Base-by-base conservation (phyloP, 2,329 filamentous ascomycete species). In the Aspergillus hortae region DNA sequence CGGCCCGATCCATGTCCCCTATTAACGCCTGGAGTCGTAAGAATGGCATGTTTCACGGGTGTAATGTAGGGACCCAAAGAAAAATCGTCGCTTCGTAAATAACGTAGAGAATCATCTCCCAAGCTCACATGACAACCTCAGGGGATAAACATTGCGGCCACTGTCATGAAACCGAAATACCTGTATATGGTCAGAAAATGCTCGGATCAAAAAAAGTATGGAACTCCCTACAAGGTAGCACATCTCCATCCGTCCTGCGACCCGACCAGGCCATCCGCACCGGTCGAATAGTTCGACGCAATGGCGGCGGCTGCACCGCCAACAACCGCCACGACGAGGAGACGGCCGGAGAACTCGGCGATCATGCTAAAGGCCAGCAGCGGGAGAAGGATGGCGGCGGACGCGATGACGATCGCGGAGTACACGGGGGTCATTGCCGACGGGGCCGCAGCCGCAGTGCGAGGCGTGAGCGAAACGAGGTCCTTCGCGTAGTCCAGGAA, bases 331-430 rank as follows among this genome's bases (percentile, higher is more conserved):
- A 84, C 78, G 2, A 87, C 77, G 0, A 78, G 77, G 56, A 86
- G 75, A n/a, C 83, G 76, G 1, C 79, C 81, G 0, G 79, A 63
- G 54, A 85, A 83, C 5, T 78, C 77, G 0, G 78, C 74, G 17
- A 87, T 80, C 19, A 84, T 73, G 4, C 76, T 67, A 61, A 87
- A 87, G 0, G 80, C 77, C 7, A 86, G 61, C 1, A 86, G 72
- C 0, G 85, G 84, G 0, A 83, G 68, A 5, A 86, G 67, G 2
- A 87, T 71, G 0, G 79, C 77, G 0, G 75, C 70, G 0, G 78
- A 79, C 9, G 80, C 67, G 1, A 79, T 76, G 17, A 76, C 61
- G 6, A 79, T 77, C 4, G 71, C 67, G 40, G 67, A 63, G 44
- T 71, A 70, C 42, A 69, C 62, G 4, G 69, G 61, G 14, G 61